Conservation (phyloP, 306 rosid species). For the Castanea mollissima region DNA sequence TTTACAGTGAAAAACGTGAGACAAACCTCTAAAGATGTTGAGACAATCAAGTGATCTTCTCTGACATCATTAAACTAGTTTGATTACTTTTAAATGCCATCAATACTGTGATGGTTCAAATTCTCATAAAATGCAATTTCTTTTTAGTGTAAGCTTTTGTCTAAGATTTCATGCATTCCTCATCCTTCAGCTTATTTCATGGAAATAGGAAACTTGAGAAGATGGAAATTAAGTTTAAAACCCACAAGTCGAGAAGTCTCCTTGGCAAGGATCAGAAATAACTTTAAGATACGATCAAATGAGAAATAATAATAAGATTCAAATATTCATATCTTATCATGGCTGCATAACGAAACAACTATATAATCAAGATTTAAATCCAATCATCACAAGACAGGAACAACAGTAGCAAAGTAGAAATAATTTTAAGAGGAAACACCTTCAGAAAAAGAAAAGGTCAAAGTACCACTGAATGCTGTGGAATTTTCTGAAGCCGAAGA, state of each 20-base stretch:
- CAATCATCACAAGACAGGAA: not conserved
- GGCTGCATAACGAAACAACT: not conserved
- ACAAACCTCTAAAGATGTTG: not conserved
- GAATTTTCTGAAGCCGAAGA: constrained; percentile 86
- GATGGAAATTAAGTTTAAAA: not conserved
- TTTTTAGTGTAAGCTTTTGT: not conserved
- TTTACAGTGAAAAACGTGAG: not conserved
- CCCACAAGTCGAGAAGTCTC: not conserved
- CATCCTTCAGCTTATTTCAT: not conserved
- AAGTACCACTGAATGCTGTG: constrained; percentile 78
- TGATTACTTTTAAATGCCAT: not conserved
- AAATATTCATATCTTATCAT: not conserved
- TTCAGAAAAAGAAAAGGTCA: constrained; percentile 1
- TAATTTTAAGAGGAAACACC: constrained; percentile 23
- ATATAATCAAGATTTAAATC: not conserved
- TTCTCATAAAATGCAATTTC: not conserved
- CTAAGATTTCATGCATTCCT: not conserved
- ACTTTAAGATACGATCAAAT: constrained; percentile 3
- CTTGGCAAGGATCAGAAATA: constrained; percentile 20
- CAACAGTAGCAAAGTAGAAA: constrained; percentile 9
- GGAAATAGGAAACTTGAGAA: constrained; percentile 20
- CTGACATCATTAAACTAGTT: not conserved
- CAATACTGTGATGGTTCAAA: not conserved
- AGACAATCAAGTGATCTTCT: not conserved
- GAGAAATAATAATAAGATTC: constrained; percentile 9